These are phyloP conservation scores for Vaccinium myrtillus DNA, from an alignment of 148 eudicot genomes.

Conservation along the genomic window DNA sequence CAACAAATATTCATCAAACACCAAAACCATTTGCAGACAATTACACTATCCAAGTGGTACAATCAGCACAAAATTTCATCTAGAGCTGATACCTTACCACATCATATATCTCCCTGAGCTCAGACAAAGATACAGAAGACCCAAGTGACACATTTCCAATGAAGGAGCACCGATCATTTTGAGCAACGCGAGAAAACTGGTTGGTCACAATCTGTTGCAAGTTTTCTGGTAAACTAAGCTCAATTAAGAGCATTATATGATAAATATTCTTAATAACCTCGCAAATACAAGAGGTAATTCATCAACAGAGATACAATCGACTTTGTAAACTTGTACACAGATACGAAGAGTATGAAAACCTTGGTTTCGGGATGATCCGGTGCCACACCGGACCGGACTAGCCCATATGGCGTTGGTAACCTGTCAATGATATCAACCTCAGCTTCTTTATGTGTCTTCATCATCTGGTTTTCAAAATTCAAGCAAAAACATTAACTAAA, in stretches of 20 bases:
- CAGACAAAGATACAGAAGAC: constrained; percentile 68
- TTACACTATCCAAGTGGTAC: constrained; percentile 5
- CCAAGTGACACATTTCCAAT: constrained; percentile 92
- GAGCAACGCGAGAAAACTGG: constrained; percentile 84
- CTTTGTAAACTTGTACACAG: background rate
- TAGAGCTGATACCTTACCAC: constrained; percentile 55
- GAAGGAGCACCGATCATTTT: constrained; percentile 67
- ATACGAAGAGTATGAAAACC: constrained; percentile 29
- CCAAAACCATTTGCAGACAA: background rate
- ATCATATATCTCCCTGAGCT: constrained; percentile 84
- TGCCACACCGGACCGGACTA: constrained; percentile 91
- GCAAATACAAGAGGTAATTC: constrained; percentile 11
- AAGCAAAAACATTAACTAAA: constrained; percentile 9
- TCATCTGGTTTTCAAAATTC: constrained; percentile 40
- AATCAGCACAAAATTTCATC: background rate
- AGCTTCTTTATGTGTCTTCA: constrained; percentile 71
- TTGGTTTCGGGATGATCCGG: constrained; percentile 99
- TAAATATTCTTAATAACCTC: background rate
- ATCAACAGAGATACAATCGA: background rate
- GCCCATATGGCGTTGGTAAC: constrained; percentile 85
- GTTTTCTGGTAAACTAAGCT: constrained; percentile 49
- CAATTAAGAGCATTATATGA: constrained; percentile 29
- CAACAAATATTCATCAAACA: background rate
- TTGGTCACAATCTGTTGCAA: constrained; percentile 83
- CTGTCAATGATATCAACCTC: constrained; percentile 91